Evolutionary conservation across 2,329 filamentous ascomycete genomes (phyloP).

Genomic region (Fusarium sublunatum): DNA sequence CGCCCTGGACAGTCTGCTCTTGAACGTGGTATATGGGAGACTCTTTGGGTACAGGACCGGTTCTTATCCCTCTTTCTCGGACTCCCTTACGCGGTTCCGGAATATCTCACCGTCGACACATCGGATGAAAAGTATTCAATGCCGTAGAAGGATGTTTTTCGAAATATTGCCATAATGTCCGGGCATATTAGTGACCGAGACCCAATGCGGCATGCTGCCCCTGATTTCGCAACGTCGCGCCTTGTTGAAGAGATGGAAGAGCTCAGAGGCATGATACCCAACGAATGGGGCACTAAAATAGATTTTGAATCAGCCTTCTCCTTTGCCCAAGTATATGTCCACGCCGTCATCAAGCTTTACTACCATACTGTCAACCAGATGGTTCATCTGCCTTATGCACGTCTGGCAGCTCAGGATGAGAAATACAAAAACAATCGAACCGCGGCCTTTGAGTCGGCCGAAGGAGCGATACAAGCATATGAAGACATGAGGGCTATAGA

Average conservation of each 20-base stretch:
- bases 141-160: constrained; percentile 28
- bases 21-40: constrained; percentile 53
- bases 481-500: constrained; percentile 42
- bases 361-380: constrained; percentile 54
- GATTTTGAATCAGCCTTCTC: not conserved
- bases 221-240: constrained; percentile 2
- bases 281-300: constrained; percentile 11
- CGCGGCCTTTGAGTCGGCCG: constrained; percentile 55
- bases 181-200: constrained; percentile 26
- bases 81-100: constrained; percentile 17
- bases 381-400: constrained; percentile 60
- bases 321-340: constrained; percentile 18
- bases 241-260: constrained; percentile 51
- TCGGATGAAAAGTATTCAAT: not conserved
- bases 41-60: constrained; percentile 58
- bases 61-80: constrained; percentile 39
- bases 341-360: constrained; percentile 53
- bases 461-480: constrained; percentile 55
- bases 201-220: not conserved
- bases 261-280: constrained; percentile 49
- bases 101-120: not conserved
- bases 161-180: constrained; percentile 11
- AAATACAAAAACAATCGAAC: constrained; percentile 54
- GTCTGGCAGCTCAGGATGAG: constrained; percentile 51
- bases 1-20: constrained; percentile 46